Conservation (phyloP, 2,329 filamentous ascomycete genomes). For the Didymella lethalis region DNA sequence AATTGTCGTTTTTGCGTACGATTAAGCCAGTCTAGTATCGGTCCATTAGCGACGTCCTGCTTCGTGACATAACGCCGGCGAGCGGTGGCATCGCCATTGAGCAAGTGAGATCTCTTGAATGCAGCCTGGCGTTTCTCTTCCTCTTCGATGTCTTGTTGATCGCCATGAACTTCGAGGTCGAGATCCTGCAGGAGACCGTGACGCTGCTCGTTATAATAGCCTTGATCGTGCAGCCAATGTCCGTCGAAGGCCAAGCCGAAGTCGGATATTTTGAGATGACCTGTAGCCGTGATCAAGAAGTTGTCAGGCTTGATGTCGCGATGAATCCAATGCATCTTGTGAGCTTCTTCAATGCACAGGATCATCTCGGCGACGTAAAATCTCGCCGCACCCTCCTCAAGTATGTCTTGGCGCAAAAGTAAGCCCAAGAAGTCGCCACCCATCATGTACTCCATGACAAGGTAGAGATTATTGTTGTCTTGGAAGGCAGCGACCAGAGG, state of each 20-base stretch:
- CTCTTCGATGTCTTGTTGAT: constrained; percentile 72
- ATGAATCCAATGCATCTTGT: constrained; percentile 88
- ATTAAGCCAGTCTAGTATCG: constrained; percentile 54
- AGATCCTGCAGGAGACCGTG: constrained; percentile 80
- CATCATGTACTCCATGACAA: constrained; percentile 98
- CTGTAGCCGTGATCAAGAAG: constrained; percentile 86
- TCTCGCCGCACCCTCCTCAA: constrained; percentile 78
- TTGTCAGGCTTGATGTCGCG: constrained; percentile 98
- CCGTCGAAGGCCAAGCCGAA: constrained; percentile 96
- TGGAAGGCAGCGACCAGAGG: constrained; percentile 89
- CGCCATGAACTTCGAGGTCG: constrained; percentile 76
- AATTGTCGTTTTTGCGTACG: constrained; percentile 68
- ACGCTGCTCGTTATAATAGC: constrained; percentile 84
- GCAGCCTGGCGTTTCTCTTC: constrained; percentile 59
- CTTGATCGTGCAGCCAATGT: constrained; percentile 90
- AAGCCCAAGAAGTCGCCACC: constrained; percentile 92
- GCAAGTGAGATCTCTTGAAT: constrained; percentile 54
- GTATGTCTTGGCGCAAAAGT: constrained; percentile 81
- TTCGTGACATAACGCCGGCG: constrained; percentile 33
- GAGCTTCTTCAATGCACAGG: constrained; percentile 89
- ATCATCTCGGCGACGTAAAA: constrained; percentile 98
- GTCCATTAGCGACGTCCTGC: constrained; percentile 36
- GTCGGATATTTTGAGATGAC: constrained; percentile 94
- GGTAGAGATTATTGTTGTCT: constrained; percentile 81
- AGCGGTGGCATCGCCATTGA: constrained; percentile 40